Evolutionary conservation across 2,329 filamentous ascomycete species (phyloP), one percentile per base, ranked within the genome.

Genomic region (Fusarium verrucosum): DNA sequence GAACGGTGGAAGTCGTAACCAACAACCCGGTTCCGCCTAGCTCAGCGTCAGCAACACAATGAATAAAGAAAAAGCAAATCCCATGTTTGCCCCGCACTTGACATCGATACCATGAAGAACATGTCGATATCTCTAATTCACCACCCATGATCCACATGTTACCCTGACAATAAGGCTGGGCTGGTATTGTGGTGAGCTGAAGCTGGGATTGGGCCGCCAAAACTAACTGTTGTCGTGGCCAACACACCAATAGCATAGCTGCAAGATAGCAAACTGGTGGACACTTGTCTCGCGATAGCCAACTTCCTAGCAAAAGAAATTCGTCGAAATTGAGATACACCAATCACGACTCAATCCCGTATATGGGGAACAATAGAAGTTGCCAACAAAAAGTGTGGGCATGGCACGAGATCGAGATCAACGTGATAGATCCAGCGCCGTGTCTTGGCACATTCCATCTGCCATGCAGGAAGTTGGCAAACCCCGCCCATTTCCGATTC

Each of bases 191-290:
- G 10, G 23, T 25, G n/a, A 56, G 44, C 54, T 37, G 54, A 22
- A 22, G 26, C 47, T 42, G 32, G 52, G 53, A 45, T 41, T 41
- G 42, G 19, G 26, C 49, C 37, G 16, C 28, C n/a, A 38, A 5
- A 37, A n/a, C 17, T 38, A 50, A 47, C 26, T 16, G 17, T 25
- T 13, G 43, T 37, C 26, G 25, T n/a, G 16, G 50, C 63, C 58
- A 66, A 67, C 58, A 65, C 54, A 44, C 63, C 49, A 60, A 64
- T 56, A 16, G 42, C 28, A 49, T 14, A 25, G 7, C 25, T 11
- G 20, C 16, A 51, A 36, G 11, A 26, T 28, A 56, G 54, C 50
- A 67, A 51, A 58, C 52, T 51, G 37, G 28, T 28, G 22, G 35
- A 42, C 59, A 57, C 50, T 64, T 51, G 50, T 45, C 63, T 64